Percentiles rank a stretch among this genome's conserved stretches.
Evolutionary conservation across 371 early-diverging fungal genomes (phyloP).

Genomic region (Apophysomyces variabilis): DNA sequence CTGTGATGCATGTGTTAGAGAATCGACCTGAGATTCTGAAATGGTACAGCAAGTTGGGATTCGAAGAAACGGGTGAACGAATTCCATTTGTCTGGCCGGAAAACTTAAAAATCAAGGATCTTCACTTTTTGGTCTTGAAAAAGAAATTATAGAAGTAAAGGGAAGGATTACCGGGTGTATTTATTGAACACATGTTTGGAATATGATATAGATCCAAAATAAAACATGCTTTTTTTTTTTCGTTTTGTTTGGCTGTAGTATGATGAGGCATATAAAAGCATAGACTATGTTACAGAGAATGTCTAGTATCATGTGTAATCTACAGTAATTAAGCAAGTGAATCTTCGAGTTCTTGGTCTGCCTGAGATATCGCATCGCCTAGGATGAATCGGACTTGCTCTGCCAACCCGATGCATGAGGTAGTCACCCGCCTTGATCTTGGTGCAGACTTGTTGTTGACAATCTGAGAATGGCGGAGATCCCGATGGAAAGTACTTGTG

Average conservation of each 20-base stretch:
- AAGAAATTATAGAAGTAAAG: slow-evolving; percentile 14
- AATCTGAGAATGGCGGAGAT: background rate
- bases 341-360: slow-evolving; percentile 1
- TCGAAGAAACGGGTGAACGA: slow-evolving; percentile 55
- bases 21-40: slow-evolving; percentile 52
- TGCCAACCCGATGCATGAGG: slow-evolving; percentile 8
- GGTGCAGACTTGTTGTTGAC: slow-evolving; percentile 8
- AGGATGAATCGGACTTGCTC: slow-evolving; percentile 5
- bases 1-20: slow-evolving; percentile 53
- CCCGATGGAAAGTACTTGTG: background rate
- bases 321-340: background rate
- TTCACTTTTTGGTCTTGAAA: slow-evolving; percentile 41
- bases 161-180: no score
- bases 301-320: background rate
- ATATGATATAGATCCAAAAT: no score
- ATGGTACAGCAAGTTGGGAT: slow-evolving; percentile 62
- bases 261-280: background rate
- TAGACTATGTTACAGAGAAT: background rate
- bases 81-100: slow-evolving; percentile 48
- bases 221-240: no score
- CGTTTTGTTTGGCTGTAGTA: no score
- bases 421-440: background rate
- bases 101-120: slow-evolving; percentile 26
- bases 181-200: no score
- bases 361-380: slow-evolving; percentile 1